Conservation (phyloP, 1,284 basidiomycete species). For the Ustilago xerochloae region DNA sequence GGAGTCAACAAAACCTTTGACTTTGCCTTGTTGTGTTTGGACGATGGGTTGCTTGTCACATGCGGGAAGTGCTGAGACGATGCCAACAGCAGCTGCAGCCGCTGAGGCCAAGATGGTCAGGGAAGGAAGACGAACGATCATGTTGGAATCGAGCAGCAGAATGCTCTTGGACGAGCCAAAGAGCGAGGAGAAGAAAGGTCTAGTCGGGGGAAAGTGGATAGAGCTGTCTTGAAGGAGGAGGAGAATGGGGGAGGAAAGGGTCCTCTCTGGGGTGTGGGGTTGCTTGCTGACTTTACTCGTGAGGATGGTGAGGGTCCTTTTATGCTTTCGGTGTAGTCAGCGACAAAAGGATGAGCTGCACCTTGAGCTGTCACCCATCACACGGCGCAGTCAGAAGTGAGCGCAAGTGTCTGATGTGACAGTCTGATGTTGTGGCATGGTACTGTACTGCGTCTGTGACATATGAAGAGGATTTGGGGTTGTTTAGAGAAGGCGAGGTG, state of each 20-base stretch:
- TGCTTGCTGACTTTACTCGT: neutral
- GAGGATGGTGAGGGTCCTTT: neutral
- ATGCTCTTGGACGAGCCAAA: too few species aligned
- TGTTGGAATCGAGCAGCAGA: too few species aligned
- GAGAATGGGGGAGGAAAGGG: neutral
- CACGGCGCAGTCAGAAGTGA: too few species aligned
- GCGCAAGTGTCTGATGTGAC: too few species aligned
- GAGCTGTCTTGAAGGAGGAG: neutral
- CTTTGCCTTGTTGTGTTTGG: conserved; percentile 27
- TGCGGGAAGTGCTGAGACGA: conserved; percentile 10
- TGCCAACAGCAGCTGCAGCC: conserved; percentile 6
- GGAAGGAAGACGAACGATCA: conserved; percentile 4
- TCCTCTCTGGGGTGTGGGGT: too few species aligned
- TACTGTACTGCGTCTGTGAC: neutral
- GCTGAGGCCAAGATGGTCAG: neutral
- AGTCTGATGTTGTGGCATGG: too few species aligned
- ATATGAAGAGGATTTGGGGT: too few species aligned
- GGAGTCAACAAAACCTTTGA: conserved; percentile 18
- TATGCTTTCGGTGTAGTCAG: conserved; percentile 4
- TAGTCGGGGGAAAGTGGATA: neutral
- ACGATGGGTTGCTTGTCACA: conserved; percentile 14
- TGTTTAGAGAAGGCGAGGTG: too few species aligned
- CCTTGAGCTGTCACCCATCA: too few species aligned
- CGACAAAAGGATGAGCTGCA: neutral
- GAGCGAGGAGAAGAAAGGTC: neutral